Base-by-base conservation (phyloP, 2,329 filamentous ascomycete species). In the Paracoccidioides brasiliensis region DNA sequence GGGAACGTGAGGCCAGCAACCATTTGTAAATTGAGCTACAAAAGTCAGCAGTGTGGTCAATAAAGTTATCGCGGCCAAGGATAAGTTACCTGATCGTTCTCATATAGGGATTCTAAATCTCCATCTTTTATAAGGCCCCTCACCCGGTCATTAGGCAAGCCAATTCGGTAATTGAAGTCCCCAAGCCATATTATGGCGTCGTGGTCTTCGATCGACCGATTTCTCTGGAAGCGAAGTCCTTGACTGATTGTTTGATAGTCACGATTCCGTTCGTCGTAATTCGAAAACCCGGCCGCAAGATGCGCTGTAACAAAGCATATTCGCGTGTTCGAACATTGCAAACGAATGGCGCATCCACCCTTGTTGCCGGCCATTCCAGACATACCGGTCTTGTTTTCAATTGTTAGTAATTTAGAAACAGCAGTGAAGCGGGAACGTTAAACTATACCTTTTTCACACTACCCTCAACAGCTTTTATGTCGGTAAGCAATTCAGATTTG, bases 301-400 rank as follows among this genome's bases (percentile, higher is more conserved):
- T 98, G 93, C 22, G 93, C 93, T 28, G 93, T 98, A 32, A 98
- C 88, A 59, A 98, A 91, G 69, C 93, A 97, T 33, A 98, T 81
- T 2, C 86, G 87, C 2, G 91, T 97, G 66, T 87, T 94, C 33
- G 88, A 90, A 65, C 89, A 96, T 60, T 97, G 91, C 71, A 98
- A 87, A 4, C 93, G 85, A 63, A 98, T 96, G 2, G 90, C 93
- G 52, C 96, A 94, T 0, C 93, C 93, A 15, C 93, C 93, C 73
- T 98, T 98, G 74, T 98, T 98, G 28, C 93, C 93, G 33, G 90
- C 91, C 78, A 98, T 95, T 5, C 93, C 93, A 30, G 90, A 96
- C 78, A 98, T 83, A 3, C 93, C 93, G 0, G 83, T 86, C 78
- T 69, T 79, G 80, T 9, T 30, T 40, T 8, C 22, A 30, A 54